Percentiles rank a stretch among this genome's conserved stretches.
These are phyloP conservation scores for Penicillium bovifimosum DNA, from an alignment of 495 filamentous ascomycete species.

Conservation along the genomic window DNA sequence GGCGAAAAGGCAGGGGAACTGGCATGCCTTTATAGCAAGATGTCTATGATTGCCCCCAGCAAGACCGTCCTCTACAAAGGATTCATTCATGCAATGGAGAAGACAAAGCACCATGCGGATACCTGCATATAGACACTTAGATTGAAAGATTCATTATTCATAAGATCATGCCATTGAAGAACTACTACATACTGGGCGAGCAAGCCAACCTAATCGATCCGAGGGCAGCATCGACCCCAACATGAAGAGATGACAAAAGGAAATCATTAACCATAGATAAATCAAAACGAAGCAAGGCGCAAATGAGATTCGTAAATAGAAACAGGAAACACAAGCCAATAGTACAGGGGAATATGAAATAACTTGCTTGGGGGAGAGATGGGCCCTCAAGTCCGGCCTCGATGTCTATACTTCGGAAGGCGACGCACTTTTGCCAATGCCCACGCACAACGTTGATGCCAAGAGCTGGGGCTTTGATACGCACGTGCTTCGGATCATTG, in stretches of 20 bases:
- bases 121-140: not conserved
- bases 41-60: not conserved
- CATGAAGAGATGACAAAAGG: constrained; percentile 22
- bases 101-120: not conserved
- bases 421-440: not conserved
- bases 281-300: constrained; percentile 6
- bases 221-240: constrained; percentile 4
- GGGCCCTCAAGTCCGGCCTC: too few relatives aligned
- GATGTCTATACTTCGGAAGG: not conserved
- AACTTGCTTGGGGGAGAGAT: not conserved
- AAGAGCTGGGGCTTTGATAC: not conserved
- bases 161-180: constrained; percentile 16
- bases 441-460: not conserved
- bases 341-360: constrained; percentile 41
- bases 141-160: constrained; percentile 8
- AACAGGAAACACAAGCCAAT: constrained; percentile 12
- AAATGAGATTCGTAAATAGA: constrained; percentile 24
- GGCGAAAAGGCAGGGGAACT: too few relatives aligned
- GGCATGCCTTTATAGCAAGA: too few relatives aligned
- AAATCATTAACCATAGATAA: constrained; percentile 22
- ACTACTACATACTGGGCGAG: constrained; percentile 6
- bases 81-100: not conserved
- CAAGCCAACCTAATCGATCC: constrained; percentile 4
- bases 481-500: too few relatives aligned
- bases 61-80: too few relatives aligned